Evolutionary conservation across 2,329 filamentous ascomycete genomes (phyloP), one percentile per base, ranked within the genome.

Genomic region (Juglanconis juglandina): DNA sequence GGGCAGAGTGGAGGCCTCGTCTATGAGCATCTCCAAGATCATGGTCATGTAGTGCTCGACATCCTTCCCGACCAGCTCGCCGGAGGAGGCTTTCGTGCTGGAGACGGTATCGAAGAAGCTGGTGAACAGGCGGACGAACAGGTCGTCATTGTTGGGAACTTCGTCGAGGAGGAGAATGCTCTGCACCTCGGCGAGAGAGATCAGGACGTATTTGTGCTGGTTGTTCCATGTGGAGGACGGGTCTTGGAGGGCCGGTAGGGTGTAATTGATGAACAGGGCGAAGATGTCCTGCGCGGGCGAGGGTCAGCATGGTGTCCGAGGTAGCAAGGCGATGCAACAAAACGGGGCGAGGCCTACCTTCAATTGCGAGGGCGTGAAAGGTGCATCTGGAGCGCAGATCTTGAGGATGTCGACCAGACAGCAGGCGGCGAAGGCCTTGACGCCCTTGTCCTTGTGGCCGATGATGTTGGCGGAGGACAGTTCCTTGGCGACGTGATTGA

Each of bases 371-470:
- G 86, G 87, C 32, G 92, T 96, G 75, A 96, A 98, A 17, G 95
- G 95, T 72, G 95, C 95, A 80, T 98, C 89, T 0, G 95, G 95
- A 34, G 95, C 95, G 76, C 92, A 96, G 60, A 99, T 83, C 68
- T 91, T 89, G 71, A 99, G 84, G 67, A 99, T 90, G 73, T 99
- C 95, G 58, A 97, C 92, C 63, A 98, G 81, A 73, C 93, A 98
- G 70, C 91, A 91, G 48, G 92, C 88, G 37, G 91, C 86, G 79
- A 90, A 96, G 33, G 95, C 94, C 74, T 90, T 89, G 65, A 99
- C 92, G 59, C 95, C 95, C 66, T 88, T 90, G 74, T 99, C 95
- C 77, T 96, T 96, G 76, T 99, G 95, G 62, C 86, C 86, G 51
- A 99, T 77, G 32, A 99, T 80, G 69, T 95, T 92, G 63, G 88